phyloP scores from a whole-genome alignment of 441 rosid species.

The Sinapis alba region DNA sequence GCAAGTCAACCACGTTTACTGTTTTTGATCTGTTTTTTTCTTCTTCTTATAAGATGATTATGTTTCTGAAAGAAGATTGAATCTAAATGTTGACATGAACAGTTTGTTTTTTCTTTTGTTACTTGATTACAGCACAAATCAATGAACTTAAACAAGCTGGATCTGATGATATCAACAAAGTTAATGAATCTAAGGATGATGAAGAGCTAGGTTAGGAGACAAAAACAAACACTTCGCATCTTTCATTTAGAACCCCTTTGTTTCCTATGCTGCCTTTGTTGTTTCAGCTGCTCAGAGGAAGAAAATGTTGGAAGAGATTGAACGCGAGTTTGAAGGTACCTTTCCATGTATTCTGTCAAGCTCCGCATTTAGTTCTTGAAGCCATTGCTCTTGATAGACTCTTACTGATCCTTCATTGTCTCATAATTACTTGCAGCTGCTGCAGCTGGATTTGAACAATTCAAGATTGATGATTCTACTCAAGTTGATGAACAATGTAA shows the following conservation, averaged over 20 bases:
- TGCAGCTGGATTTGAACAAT: conserved; percentile 32
- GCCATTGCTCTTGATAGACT: neutral
- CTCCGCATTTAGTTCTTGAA: conserved; percentile 7
- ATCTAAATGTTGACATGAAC: neutral
- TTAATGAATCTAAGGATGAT: conserved; percentile 24
- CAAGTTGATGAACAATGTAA: conserved; percentile 37
- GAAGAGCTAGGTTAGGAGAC: conserved; percentile 17
- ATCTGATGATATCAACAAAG: conserved; percentile 32
- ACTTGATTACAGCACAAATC: conserved; percentile 28
- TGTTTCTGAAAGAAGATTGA: conserved; percentile 9
- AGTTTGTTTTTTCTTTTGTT: neutral
- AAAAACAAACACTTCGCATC: neutral
- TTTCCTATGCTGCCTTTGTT: conserved; percentile 10
- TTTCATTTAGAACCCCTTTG: neutral
- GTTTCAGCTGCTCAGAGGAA: conserved; percentile 26
- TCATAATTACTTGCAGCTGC: conserved; percentile 32
- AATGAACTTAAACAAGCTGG: conserved; percentile 26
- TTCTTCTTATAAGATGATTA: neutral
- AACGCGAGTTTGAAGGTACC: conserved; percentile 30
- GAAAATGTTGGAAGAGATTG: conserved; percentile 23
- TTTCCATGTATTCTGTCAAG: neutral
- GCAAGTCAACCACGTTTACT: conserved; percentile 16
- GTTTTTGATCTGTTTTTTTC: conserved; percentile 20
- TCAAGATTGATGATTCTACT: conserved; percentile 32
- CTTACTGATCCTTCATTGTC: conserved; percentile 22